Evolutionary conservation across 768 basidiomycete genomes (phyloP).

Genomic region (Serendipita sp.): DNA sequence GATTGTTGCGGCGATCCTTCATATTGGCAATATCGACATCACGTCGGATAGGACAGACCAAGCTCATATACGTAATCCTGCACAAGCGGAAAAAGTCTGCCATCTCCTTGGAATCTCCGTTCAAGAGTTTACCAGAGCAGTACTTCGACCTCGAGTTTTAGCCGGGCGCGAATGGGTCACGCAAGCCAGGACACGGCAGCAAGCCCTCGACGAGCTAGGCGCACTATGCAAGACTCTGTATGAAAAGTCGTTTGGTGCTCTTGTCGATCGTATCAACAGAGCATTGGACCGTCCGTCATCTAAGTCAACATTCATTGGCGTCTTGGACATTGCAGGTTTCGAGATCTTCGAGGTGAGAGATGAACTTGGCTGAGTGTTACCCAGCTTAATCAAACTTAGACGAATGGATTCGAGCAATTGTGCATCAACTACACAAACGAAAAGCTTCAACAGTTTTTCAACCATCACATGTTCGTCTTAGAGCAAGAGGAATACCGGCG

Average conservation of each 20-base stretch:
- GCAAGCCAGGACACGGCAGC: conserved; percentile 77
- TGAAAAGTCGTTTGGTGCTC: conserved; percentile 86
- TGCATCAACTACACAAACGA: conserved; percentile 99
- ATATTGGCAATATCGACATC: conserved; percentile 85
- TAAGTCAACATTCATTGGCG: conserved; percentile 90
- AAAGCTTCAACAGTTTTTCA: conserved; percentile 94
- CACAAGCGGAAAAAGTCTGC: conserved; percentile 64
- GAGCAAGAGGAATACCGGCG: conserved; percentile 98
- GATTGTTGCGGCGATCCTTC: conserved; percentile 83
- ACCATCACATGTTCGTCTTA: conserved; percentile 98
- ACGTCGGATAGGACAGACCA: conserved; percentile 65
- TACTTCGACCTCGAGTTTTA: conserved; percentile 75
- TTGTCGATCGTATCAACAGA: conserved; percentile 89
- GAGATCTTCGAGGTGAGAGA: conserved; percentile 44
- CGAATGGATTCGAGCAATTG: conserved; percentile 92
- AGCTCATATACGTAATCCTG: conserved; percentile 57
- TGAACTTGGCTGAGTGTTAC: neutral
- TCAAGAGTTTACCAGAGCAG: conserved; percentile 72
- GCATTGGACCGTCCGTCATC: conserved; percentile 86
- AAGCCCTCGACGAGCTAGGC: conserved; percentile 82
- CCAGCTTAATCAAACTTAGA: conserved; percentile 17
- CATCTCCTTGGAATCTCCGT: conserved; percentile 81
- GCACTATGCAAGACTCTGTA: conserved; percentile 90
- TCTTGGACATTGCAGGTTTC: conserved; percentile 97
- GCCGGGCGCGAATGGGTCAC: conserved; percentile 96